Base-by-base conservation (phyloP, 1,284 basidiomycete genomes). In the Ustilago xerochloae region DNA sequence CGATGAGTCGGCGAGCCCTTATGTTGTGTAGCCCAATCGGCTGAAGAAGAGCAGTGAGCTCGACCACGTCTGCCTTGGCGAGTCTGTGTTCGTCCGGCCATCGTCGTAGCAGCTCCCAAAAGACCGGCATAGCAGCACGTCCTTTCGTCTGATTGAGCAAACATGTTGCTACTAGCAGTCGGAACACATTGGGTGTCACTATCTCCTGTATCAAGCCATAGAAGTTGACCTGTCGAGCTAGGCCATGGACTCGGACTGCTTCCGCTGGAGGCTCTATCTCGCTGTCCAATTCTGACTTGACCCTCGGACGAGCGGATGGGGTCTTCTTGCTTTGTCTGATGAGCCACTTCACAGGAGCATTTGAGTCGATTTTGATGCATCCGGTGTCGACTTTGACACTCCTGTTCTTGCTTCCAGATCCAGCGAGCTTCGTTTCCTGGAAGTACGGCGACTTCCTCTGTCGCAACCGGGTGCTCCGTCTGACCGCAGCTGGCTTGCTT, bases 91-190 rank as follows among this genome's bases (percentile, higher is more conserved):
- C 60, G 49, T 63, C 54, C 3, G 70, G 70, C 60, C 61, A 73
- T 8, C 61, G 56, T 29, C 35, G n/a, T 1, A 73, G 36, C 6
- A 73, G 45, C 22, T 57, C 43, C 64, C 65, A 73, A 28, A 68
- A 73, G 5, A 68, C 61, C 2, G 64, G 70, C 52, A 73, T 73
- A 9, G 70, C 70, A 8, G 64, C 64, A 0, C 58, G 41, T 1
- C 70, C 70, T 49, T 63, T 63, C 15, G 71, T 68, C 51, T 74
- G 71, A 35, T 74, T 74, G 33, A 74, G 71, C 29, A 74, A 51
- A 20, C 62, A 68, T 8, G 71, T 74, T 46, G 63, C 71, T 10
- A 68, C 58, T 6, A 74, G 61, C 49, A 68, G 30, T 3, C 65
- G 61, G 22, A 74, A 74, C 39, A 74, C 65, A 36, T 67, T 63